Percentiles rank a stretch among this genome's conserved stretches.
Evolutionary conservation across 1,284 basidiomycete species (phyloP).

Genomic region (Tilletia caries): DNA sequence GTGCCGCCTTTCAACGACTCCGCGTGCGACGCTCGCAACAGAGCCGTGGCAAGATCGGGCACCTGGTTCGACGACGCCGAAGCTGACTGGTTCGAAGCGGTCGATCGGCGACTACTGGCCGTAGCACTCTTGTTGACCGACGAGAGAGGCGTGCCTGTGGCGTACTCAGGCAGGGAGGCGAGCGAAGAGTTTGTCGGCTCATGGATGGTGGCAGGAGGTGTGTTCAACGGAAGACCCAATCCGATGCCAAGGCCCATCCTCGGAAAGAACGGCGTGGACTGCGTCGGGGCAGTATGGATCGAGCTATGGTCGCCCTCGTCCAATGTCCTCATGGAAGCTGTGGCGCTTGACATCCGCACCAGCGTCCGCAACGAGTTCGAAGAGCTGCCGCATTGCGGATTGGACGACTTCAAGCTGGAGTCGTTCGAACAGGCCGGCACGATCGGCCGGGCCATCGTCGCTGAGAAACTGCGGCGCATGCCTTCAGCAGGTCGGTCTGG

Average conservation of each 20-base stretch:
- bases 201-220: neutral
- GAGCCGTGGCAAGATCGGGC: slow-evolving; percentile 61
- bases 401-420: neutral
- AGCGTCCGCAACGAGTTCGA: neutral
- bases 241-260: too few relatives aligned
- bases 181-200: slow-evolving; percentile 1
- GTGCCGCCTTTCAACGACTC: slow-evolving; percentile 88
- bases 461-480: neutral
- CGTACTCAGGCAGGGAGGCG: slow-evolving; percentile 3
- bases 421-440: neutral
- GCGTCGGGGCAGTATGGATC: neutral
- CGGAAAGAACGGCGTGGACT: neutral
- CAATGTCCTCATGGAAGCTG: neutral
- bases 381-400: neutral
- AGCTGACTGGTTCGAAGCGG: slow-evolving; percentile 17
- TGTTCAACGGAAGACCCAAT: neutral
- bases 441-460: neutral
- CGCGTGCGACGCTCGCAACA: slow-evolving; percentile 88
- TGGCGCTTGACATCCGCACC: neutral
- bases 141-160: neutral
- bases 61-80: neutral
- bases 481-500: neutral
- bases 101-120: neutral
- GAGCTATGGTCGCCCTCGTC: too few relatives aligned
- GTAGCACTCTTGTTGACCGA: neutral